Evolutionary conservation across 768 basidiomycete genomes (phyloP), one percentile per base, ranked within the genome.

Genomic region (Leccinum boreale): DNA sequence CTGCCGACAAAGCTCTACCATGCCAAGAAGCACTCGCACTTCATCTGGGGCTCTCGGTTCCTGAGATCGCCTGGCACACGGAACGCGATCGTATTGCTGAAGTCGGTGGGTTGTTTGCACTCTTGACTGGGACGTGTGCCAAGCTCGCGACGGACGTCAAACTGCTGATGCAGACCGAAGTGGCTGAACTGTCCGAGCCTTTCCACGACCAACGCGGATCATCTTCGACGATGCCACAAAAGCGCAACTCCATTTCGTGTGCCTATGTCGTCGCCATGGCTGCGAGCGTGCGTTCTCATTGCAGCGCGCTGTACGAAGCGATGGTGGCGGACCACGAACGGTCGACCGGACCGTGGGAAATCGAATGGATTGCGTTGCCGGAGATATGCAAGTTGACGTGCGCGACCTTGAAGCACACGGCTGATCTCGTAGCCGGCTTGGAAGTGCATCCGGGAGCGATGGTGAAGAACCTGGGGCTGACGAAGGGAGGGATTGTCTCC

Each of bases 201-300:
- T 80, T 74, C 51, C 67, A 76, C 31, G 64, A 73, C 11, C 73
- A 79, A 48, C 75, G 77, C 19, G 78, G 78, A 0, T 79, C 77
- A 8, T 80, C 78, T 58, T 78, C 75, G 58, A 79, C 79, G 15
- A 80, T 80, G 79, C 79, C 77, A 19, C 79, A 80, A 58, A 80
- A 80, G 53, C 73, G 79, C n/a, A 80, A 80, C 54, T 77, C 77
- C 0, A 76, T 79, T 36, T 75, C 75, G 2, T 73, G 77, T 50
- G 77, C 70, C 1, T 80, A 80, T 59, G 76, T 80, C 52, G 76
- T 75, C 1, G 74, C 77, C 5, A 76, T 79, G 71, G 65, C 74
- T 21, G 70, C 75, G 21, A 76, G 73, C 17, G 73, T 80, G 55
- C 74, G 74, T 12, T 74, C 79, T 50, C 68, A 79, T 21, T 70